Evolutionary conservation across 768 basidiomycete genomes (phyloP).

Genomic region (Naganishia friedmannii): DNA sequence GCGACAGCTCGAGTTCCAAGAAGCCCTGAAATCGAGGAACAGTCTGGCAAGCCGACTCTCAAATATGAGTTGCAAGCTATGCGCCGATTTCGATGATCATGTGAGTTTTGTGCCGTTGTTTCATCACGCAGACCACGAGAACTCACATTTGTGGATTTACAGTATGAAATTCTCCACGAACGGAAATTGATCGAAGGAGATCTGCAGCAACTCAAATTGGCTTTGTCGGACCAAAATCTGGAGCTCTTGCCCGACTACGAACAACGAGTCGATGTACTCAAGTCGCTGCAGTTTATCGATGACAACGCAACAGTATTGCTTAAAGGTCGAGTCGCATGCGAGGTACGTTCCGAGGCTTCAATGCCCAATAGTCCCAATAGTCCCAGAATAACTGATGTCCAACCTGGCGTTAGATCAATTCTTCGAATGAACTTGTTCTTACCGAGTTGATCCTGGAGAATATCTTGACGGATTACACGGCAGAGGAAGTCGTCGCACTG

Average conservation of each 20-base stretch:
- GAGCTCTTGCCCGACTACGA: constrained; percentile 97
- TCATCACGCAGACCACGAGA: too few species aligned
- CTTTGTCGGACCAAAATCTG: constrained; percentile 92
- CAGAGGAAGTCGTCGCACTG: constrained; percentile 92
- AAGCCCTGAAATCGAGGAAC: constrained; percentile 65
- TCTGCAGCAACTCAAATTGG: constrained; percentile 73
- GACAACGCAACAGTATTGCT: constrained; percentile 91
- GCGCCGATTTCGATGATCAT: constrained; percentile 69
- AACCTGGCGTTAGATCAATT: constrained; percentile 74
- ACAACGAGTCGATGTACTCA: constrained; percentile 82
- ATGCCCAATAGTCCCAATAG: background rate
- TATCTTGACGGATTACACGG: constrained; percentile 80
- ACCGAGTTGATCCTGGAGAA: constrained; percentile 98
- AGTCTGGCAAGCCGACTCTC: constrained; percentile 56
- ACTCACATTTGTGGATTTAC: too few species aligned
- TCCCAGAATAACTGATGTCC: background rate
- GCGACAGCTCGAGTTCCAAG: constrained; percentile 80
- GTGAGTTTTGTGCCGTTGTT: too few species aligned
- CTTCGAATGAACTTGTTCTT: constrained; percentile 90
- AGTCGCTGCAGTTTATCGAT: constrained; percentile 88
- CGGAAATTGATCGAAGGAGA: constrained; percentile 70
- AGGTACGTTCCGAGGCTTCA: constrained; percentile 59
- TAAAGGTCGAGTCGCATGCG: constrained; percentile 97
- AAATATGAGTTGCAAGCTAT: constrained; percentile 59
- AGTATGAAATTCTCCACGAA: constrained; percentile 77